These are phyloP conservation scores for Diutina ranongensis DNA, from an alignment of 1,139 yeast genomes.

Conservation along the genomic window DNA sequence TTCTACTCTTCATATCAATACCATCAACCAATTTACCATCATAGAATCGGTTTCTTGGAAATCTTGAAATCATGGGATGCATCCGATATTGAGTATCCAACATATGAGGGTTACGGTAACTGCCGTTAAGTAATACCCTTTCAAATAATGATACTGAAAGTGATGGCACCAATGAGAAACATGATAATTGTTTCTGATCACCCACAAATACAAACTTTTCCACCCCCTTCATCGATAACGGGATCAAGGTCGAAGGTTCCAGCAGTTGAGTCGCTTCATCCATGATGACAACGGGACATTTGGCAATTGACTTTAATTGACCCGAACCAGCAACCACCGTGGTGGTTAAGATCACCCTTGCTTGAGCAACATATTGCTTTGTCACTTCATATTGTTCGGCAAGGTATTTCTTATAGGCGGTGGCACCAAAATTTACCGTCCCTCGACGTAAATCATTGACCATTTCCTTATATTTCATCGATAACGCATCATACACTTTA, in stretches of 20 bases:
- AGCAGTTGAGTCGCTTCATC: constrained; percentile 52
- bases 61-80: constrained; percentile 85
- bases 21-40: constrained; percentile 61
- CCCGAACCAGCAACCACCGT: constrained; percentile 64
- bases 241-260: constrained; percentile 59
- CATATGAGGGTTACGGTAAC: constrained; percentile 52
- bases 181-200: constrained; percentile 53
- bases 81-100: constrained; percentile 75
- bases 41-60: constrained; percentile 86
- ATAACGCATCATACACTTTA: constrained; percentile 39
- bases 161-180: constrained; percentile 55
- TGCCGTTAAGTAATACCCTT: constrained; percentile 42
- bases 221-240: constrained; percentile 57
- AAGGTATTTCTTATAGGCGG: constrained; percentile 37
- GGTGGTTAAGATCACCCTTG: constrained; percentile 60
- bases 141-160: constrained; percentile 49
- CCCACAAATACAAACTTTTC: constrained; percentile 58
- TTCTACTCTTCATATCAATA: constrained; percentile 37
- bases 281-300: constrained; percentile 59
- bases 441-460: constrained; percentile 27
- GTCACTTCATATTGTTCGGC: constrained; percentile 32
- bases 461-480: constrained; percentile 30
- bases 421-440: constrained; percentile 19
- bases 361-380: constrained; percentile 45
- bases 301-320: constrained; percentile 41